Percentiles rank a stretch among this genome's conserved stretches.
phyloP scores from a whole-genome alignment of 176 grass and related monocot species.

The Bothriochloa decipiens region DNA sequence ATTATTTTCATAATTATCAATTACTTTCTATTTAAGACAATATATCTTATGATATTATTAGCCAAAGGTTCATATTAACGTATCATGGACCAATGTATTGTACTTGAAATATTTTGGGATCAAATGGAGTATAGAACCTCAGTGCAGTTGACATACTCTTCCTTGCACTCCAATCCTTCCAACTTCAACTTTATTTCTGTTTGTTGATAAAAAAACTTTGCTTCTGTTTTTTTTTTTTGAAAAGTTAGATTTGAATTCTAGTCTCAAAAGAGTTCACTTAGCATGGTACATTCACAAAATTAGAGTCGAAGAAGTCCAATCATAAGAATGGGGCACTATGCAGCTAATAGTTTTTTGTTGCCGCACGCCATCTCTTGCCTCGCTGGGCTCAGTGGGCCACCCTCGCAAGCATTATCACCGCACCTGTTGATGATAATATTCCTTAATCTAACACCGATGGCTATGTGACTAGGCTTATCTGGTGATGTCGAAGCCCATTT shows the following conservation, averaged over 20 bases:
- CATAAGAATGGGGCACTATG: background rate
- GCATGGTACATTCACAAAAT: background rate
- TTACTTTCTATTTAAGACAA: background rate
- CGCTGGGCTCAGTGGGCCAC: constrained; percentile 5
- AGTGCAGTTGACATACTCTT: background rate
- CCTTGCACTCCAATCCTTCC: background rate
- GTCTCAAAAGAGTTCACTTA: constrained; percentile 12
- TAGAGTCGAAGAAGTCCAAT: background rate
- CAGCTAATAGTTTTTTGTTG: constrained; percentile 12
- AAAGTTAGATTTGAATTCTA: background rate
- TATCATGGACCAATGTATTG: too few relatives aligned
- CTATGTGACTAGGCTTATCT: constrained; percentile 20
- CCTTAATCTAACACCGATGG: background rate
- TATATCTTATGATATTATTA: background rate
- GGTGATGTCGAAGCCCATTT: background rate
- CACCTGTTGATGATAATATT: constrained; percentile 30
- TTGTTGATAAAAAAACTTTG: background rate
- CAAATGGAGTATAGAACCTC: background rate
- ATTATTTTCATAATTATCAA: background rate
- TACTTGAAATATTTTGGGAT: too few relatives aligned
- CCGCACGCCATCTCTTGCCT: background rate
- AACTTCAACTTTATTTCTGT: background rate
- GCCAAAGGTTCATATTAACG: background rate
- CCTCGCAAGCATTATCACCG: constrained; percentile 31
- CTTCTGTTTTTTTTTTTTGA: background rate